phyloP scores from a whole-genome alignment of 352 stramenopile genomes.

The Pythium scleroteichum region DNA sequence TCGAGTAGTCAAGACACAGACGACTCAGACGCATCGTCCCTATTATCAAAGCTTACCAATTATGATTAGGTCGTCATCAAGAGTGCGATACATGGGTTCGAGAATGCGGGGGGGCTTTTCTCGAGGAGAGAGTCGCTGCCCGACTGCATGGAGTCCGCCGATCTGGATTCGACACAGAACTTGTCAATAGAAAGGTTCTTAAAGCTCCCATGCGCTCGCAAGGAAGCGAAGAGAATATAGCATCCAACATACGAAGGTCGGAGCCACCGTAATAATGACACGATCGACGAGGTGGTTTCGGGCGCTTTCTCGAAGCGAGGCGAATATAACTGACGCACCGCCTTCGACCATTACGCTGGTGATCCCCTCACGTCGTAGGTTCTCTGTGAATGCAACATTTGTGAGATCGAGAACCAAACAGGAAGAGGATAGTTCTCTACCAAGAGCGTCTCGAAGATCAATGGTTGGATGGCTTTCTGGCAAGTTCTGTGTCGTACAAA shows the following conservation, averaged over 20 bases:
- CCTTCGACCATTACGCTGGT: conserved; percentile 84
- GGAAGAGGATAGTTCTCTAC: conserved; percentile 24
- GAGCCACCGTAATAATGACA: conserved; percentile 78
- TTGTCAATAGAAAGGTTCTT: background rate
- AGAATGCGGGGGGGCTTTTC: conserved; percentile 38
- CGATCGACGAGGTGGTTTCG: conserved; percentile 54
- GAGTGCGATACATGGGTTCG: conserved; percentile 32
- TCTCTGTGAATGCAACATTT: background rate
- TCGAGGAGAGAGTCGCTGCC: conserved; percentile 23
- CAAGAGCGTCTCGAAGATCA: conserved; percentile 58
- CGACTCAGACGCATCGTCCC: background rate
- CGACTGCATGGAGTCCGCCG: conserved; percentile 56
- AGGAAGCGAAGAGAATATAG: background rate
- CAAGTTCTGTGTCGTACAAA: conserved; percentile 31
- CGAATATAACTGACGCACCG: conserved; percentile 70
- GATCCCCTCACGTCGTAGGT: conserved; percentile 42
- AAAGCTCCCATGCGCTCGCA: background rate
- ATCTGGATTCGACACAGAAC: conserved; percentile 38
- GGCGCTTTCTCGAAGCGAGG: conserved; percentile 50
- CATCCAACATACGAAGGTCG: conserved; percentile 64
- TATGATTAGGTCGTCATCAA: conserved; percentile 56
- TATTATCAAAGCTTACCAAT: conserved; percentile 32
- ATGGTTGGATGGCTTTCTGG: conserved; percentile 35
- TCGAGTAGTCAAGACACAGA: no score
- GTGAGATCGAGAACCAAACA: background rate